phyloP scores from a whole-genome alignment of 2,329 filamentous ascomycete species.

The Cryphonectria carpinicola region DNA sequence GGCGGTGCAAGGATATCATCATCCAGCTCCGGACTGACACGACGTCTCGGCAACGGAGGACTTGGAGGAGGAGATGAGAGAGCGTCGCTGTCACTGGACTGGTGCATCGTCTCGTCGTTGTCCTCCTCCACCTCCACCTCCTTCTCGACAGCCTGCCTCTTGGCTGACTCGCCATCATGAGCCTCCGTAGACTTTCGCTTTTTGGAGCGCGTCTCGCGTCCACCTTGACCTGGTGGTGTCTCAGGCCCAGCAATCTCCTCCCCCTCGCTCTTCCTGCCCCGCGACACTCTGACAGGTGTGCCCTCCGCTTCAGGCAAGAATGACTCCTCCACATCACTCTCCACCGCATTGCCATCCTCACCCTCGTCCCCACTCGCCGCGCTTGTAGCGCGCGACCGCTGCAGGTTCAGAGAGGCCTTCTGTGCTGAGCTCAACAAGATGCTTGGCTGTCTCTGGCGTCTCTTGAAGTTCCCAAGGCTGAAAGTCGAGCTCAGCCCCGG shows the following conservation, averaged over 20 bases:
- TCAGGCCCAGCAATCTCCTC: slow-evolving; percentile 4
- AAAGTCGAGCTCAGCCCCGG: slow-evolving; percentile 54
- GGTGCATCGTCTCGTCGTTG: slow-evolving; percentile 31
- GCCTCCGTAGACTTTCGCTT: slow-evolving; percentile 62
- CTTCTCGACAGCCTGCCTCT: slow-evolving; percentile 34
- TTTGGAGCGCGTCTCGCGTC: slow-evolving; percentile 42
- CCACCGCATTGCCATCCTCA: slow-evolving; percentile 17
- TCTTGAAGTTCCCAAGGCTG: slow-evolving; percentile 61
- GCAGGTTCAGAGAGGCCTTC: slow-evolving; percentile 39
- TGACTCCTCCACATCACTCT: slow-evolving; percentile 36
- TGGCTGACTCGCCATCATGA: slow-evolving; percentile 41
- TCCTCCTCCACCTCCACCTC: slow-evolving; percentile 28
- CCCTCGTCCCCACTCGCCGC: slow-evolving; percentile 21
- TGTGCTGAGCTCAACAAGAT: slow-evolving; percentile 58
- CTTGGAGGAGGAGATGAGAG: slow-evolving; percentile 40
- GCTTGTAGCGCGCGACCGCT: slow-evolving; percentile 32
- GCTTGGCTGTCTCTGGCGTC: slow-evolving; percentile 63
- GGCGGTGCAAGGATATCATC: slow-evolving; percentile 59
- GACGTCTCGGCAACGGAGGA: slow-evolving; percentile 39
- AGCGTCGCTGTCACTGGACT: slow-evolving; percentile 34
- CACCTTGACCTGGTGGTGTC: neutral
- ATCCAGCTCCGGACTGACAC: slow-evolving; percentile 47
- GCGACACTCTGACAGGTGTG: slow-evolving; percentile 32
- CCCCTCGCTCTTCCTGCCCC: slow-evolving; percentile 15
- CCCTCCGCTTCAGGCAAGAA: slow-evolving; percentile 37